Percentiles rank a stretch among this genome's conserved stretches.
phyloP scores from a whole-genome alignment of 805 yeast species.

The Sporopachydermia lactativora region DNA sequence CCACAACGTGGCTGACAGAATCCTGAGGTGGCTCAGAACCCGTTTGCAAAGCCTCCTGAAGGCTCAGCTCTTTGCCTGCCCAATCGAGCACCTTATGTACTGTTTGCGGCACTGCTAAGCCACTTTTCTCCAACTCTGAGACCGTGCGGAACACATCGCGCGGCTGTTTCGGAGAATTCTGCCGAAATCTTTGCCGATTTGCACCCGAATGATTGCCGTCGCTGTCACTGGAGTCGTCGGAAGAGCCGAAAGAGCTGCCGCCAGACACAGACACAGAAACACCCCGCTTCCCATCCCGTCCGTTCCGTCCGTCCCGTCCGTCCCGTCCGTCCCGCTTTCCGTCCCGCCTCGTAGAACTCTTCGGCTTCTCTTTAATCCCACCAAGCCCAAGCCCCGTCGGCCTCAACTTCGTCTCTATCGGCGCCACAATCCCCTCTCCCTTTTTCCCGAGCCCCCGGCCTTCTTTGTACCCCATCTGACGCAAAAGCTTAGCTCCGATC shows the following conservation, averaged over 20 bases:
- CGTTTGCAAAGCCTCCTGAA: conserved; percentile 9
- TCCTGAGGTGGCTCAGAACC: conserved; percentile 4
- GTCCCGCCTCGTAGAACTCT: conserved; percentile 9
- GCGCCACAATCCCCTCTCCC: conserved; percentile 64
- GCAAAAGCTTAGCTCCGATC: conserved; percentile 66
- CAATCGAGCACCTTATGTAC: conserved; percentile 15
- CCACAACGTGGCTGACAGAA: conserved; percentile 8
- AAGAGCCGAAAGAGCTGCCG: conserved; percentile 11
- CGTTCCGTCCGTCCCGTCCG: conserved; percentile 9
- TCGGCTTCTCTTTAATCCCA: conserved; percentile 30
- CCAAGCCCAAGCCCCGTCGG: conserved; percentile 69
- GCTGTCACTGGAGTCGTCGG: conserved; percentile 8
- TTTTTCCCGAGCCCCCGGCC: conserved; percentile 78
- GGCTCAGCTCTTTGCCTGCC: conserved; percentile 9
- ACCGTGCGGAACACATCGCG: conserved; percentile 13
- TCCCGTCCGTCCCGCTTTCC: conserved; percentile 10
- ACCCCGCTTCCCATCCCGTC: conserved; percentile 11
- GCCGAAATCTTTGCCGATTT: background rate
- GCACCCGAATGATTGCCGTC: too few relatives aligned
- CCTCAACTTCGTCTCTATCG: conserved; percentile 56
- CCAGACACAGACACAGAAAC: background rate
- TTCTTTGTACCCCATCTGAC: conserved; percentile 74
- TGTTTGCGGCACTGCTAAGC: conserved; percentile 15
- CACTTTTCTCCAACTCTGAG: conserved; percentile 16
- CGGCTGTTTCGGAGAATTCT: conserved; percentile 6